These are phyloP conservation scores for Boletus huronensis DNA, from an alignment of 768 basidiomycete genomes.

Conservation along the genomic window DNA sequence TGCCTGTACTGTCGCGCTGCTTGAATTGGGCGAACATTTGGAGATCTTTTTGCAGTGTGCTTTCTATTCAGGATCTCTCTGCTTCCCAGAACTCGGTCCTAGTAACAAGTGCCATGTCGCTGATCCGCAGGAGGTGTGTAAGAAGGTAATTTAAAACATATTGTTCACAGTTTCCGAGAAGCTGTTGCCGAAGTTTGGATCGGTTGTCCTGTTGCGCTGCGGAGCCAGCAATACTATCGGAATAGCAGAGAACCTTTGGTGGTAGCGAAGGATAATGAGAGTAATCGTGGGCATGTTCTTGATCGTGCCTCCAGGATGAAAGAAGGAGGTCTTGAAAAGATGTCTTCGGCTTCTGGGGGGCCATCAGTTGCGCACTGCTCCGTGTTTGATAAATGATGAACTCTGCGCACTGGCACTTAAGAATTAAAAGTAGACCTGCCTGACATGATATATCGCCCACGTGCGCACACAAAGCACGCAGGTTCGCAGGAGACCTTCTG, in stretches of 20 bases:
- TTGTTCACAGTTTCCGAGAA: constrained; percentile 11
- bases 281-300: background rate
- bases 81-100: constrained; percentile 11
- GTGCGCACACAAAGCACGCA: background rate
- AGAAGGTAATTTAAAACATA: constrained; percentile 21
- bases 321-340: constrained; percentile 1
- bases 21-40: background rate
- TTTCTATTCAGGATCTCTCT: constrained; percentile 8
- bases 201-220: background rate
- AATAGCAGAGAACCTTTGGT: constrained; percentile 1
- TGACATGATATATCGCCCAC: background rate
- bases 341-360: background rate
- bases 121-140: constrained; percentile 13
- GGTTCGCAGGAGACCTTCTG: background rate
- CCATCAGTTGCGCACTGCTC: background rate
- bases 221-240: background rate
- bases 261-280: background rate
- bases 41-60: background rate
- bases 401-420: too few species aligned
- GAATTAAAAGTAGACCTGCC: background rate
- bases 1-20: background rate
- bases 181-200: background rate
- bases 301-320: constrained; percentile 4
- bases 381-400: too few species aligned
- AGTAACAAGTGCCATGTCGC: constrained; percentile 14